Conservation (phyloP, 345 rosid species). For the Gossypium turneri region DNA sequence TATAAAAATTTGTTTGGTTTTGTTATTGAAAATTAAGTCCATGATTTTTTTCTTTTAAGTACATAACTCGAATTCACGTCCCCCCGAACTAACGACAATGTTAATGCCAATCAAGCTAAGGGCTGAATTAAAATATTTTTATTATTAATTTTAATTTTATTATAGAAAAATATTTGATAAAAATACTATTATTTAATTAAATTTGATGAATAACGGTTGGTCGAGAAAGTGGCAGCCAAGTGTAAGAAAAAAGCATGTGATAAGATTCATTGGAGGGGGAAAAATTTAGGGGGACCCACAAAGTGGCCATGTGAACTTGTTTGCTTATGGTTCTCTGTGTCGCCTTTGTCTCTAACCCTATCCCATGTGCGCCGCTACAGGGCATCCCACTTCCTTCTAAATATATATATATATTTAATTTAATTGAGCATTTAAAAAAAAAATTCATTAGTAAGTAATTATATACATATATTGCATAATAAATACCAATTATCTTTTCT, state of each 20-base stretch:
- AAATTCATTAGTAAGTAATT: neutral
- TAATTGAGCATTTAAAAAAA: neutral
- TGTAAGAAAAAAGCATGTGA: constrained; percentile 35
- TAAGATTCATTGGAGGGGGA: constrained; percentile 25
- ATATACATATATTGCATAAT: neutral
- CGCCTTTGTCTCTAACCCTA: constrained; percentile 34
- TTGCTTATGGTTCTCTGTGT: constrained; percentile 31
- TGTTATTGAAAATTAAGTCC: no score
- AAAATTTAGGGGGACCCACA: constrained; percentile 8
- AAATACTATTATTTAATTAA: no score
- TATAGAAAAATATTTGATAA: no score
- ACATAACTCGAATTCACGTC: no score
- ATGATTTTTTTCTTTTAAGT: no score
- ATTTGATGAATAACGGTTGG: neutral
- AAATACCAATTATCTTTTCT: no score
- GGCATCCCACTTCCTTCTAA: constrained; percentile 34
- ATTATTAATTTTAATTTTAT: no score
- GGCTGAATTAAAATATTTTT: no score
- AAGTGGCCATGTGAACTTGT: constrained; percentile 38
- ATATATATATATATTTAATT: no score
- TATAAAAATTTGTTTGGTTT: no score
- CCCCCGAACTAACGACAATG: accelerated
- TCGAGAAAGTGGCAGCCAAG: constrained; percentile 27
- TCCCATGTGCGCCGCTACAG: constrained; percentile 53
- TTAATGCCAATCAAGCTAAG: no score